phyloP scores from a whole-genome alignment of 108 stramenopile genomes.

The Heterococcus sp. region DNA sequence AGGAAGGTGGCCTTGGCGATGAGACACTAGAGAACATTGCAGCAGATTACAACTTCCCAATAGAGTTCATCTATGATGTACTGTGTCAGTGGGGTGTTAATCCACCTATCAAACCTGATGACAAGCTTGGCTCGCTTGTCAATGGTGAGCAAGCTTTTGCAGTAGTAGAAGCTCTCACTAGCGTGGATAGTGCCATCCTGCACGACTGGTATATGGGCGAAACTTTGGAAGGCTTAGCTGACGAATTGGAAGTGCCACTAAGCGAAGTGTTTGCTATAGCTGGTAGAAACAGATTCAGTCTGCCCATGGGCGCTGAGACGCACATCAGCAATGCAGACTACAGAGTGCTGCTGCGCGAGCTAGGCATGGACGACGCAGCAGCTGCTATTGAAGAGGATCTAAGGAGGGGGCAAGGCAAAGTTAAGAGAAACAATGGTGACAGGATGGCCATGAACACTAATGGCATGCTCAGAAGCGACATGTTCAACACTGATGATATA shows the following conservation, averaged over 20 bases:
- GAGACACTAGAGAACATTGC: slow-evolving; percentile 71
- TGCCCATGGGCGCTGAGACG: slow-evolving; percentile 79
- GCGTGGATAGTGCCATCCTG: slow-evolving; percentile 67
- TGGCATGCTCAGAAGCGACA: neutral
- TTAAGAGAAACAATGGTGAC: neutral
- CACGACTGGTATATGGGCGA: slow-evolving; percentile 72
- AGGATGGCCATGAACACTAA: neutral
- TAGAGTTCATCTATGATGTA: slow-evolving; percentile 77
- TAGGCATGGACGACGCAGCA: neutral
- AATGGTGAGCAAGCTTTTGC: slow-evolving; percentile 84
- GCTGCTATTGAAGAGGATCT: neutral
- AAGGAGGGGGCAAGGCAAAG: neutral
- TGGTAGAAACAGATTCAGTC: slow-evolving; percentile 73
- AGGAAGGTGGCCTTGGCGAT: slow-evolving; percentile 61
- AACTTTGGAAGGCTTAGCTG: slow-evolving; percentile 63
- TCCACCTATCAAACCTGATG: slow-evolving; percentile 67
- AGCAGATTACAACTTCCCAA: slow-evolving; percentile 69
- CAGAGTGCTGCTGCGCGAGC: slow-evolving; percentile 64
- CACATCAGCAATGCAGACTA: slow-evolving; percentile 73
- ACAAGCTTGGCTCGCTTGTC: slow-evolving; percentile 71
- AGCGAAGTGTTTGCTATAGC: slow-evolving; percentile 65
- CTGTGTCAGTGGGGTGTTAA: slow-evolving; percentile 72
- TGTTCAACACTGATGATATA: neutral
- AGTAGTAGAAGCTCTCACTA: slow-evolving; percentile 75
- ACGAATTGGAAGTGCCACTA: slow-evolving; percentile 51